phyloP scores from a whole-genome alignment of 2,329 filamentous ascomycete genomes.

The Helotiales sp. region DNA sequence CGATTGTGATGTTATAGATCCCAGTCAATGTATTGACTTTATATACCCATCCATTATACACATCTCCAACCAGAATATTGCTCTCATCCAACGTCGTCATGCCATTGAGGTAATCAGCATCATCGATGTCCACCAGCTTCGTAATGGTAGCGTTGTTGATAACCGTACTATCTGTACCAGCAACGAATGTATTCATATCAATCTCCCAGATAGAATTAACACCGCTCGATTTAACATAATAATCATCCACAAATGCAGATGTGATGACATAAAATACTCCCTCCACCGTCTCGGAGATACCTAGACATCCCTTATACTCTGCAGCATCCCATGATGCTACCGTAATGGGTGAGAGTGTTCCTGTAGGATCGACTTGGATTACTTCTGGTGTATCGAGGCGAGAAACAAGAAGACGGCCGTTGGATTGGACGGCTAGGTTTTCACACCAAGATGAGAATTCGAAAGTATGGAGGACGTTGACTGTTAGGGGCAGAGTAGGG shows the following conservation, averaged over 20 bases:
- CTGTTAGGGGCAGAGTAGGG: slow-evolving; percentile 9
- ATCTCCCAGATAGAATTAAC: slow-evolving; percentile 28
- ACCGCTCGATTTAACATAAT: slow-evolving; percentile 26
- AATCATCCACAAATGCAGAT: slow-evolving; percentile 33
- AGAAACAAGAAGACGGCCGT: slow-evolving; percentile 39
- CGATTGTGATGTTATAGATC: slow-evolving; percentile 25
- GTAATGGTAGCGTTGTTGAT: slow-evolving; percentile 4
- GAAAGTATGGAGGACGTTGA: slow-evolving; percentile 11
- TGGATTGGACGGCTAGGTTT: slow-evolving; percentile 39
- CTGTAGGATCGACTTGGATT: slow-evolving; percentile 36
- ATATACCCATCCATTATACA: slow-evolving; percentile 13
- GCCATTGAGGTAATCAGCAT: slow-evolving; percentile 30
- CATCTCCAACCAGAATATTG: background rate
- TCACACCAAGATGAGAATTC: slow-evolving; percentile 29
- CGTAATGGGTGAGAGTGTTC: slow-evolving; percentile 13
- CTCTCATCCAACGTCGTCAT: slow-evolving; percentile 20
- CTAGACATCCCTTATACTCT: slow-evolving; percentile 32
- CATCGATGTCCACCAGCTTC: slow-evolving; percentile 14
- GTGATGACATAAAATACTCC: slow-evolving; percentile 34
- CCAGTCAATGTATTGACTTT: slow-evolving; percentile 26
- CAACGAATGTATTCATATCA: slow-evolving; percentile 23
- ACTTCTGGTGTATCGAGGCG: slow-evolving; percentile 36
- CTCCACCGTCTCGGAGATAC: slow-evolving; percentile 37
- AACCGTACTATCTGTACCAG: background rate
- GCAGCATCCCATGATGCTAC: slow-evolving; percentile 35